Conservation (phyloP, 768 basidiomycete species). For the Cystoderma amianthinum region DNA sequence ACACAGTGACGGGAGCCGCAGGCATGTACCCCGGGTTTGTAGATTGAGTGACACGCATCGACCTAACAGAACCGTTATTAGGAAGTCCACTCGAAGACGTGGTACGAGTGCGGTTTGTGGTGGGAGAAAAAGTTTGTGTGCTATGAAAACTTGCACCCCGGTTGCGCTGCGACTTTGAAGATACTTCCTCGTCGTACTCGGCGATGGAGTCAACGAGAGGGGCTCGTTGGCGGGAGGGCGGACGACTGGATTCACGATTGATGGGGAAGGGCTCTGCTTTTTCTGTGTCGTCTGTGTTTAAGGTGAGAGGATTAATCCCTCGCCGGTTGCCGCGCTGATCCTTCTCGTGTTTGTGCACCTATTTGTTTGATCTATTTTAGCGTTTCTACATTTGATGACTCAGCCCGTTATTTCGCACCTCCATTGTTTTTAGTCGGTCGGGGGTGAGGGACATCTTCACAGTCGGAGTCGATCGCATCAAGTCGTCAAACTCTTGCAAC, state of each 20-base stretch:
- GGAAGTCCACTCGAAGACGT: constrained; percentile 27
- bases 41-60: constrained; percentile 18
- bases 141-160: constrained; percentile 42
- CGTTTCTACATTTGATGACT: constrained; percentile 17
- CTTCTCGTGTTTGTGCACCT: constrained; percentile 77
- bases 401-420: constrained; percentile 54
- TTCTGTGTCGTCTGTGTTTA: constrained; percentile 16
- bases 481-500: constrained; percentile 84
- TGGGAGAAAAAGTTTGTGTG: constrained; percentile 25
- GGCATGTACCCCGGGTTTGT: constrained; percentile 21
- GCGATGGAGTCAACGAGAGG: constrained; percentile 58
- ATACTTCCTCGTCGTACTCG: constrained; percentile 58
- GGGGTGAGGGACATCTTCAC: constrained; percentile 96
- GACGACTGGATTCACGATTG: constrained; percentile 22
- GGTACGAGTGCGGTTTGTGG: constrained; percentile 29
- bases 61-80: constrained; percentile 16
- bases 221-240: constrained; percentile 31
- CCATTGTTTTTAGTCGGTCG: constrained; percentile 88
- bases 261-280: constrained; percentile 24
- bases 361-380: constrained; percentile 14
- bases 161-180: constrained; percentile 22
- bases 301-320: constrained; percentile 24
- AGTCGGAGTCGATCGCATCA: constrained; percentile 84
- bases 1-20: constrained; percentile 15
- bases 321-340: constrained; percentile 36